Evolutionary conservation across 2,329 filamentous ascomycete species (phyloP).

Genomic region (Sarocladium kiliense): DNA sequence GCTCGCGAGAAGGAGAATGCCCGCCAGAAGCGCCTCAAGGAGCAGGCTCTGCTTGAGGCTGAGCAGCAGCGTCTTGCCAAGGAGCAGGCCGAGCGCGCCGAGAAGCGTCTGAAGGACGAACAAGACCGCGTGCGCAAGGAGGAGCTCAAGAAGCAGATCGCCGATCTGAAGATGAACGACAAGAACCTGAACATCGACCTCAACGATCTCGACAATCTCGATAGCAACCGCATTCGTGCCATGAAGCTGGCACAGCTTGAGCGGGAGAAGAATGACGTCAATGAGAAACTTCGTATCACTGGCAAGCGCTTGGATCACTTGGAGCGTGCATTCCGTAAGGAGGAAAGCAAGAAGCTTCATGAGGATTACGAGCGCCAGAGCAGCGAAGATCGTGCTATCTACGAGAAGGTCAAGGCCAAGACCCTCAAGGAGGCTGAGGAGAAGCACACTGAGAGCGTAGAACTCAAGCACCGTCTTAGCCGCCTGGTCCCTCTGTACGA

Average conservation of each 20-base stretch:
- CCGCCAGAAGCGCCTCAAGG: conserved; percentile 76
- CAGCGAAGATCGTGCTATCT: conserved; percentile 70
- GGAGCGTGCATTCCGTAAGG: conserved; percentile 92
- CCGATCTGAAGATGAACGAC: conserved; percentile 83
- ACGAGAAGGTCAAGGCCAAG: conserved; percentile 73
- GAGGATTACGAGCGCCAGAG: conserved; percentile 82
- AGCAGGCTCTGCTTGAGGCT: conserved; percentile 83
- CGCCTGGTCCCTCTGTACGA: conserved; percentile 83
- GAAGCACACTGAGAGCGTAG: conserved; percentile 89
- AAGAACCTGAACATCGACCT: conserved; percentile 73
- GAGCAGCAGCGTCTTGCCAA: conserved; percentile 86
- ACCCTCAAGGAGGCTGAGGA: conserved; percentile 74
- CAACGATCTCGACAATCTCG: conserved; percentile 77
- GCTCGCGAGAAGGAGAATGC: conserved; percentile 91
- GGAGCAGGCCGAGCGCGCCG: conserved; percentile 87
- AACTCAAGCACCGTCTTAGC: conserved; percentile 86
- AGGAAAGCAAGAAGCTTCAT: conserved; percentile 86
- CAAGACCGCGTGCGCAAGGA: conserved; percentile 85
- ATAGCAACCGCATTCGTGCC: conserved; percentile 83
- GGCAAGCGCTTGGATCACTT: conserved; percentile 96
- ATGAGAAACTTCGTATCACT: conserved; percentile 83
- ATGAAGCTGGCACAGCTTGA: conserved; percentile 95
- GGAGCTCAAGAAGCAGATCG: conserved; percentile 88
- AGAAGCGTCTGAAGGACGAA: conserved; percentile 79
- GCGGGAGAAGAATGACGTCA: conserved; percentile 95